Conservation (phyloP, 2,329 filamentous ascomycete species). For the Penicillium freii region DNA sequence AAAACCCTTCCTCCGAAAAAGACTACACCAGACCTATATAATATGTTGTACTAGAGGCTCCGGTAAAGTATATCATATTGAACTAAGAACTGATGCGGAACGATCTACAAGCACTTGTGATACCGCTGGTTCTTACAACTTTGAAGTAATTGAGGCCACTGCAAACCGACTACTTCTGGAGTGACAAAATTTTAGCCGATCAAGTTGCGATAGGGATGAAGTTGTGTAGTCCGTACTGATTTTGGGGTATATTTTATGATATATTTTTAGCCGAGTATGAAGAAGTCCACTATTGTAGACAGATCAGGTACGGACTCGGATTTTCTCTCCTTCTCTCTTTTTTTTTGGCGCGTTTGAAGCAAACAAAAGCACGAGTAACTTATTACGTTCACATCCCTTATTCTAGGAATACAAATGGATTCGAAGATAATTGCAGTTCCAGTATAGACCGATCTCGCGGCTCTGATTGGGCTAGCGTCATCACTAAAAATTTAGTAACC, state of each 20-base stretch:
- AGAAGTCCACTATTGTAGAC: neutral
- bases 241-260: neutral
- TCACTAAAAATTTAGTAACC: slow-evolving; percentile 44
- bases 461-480: slow-evolving; percentile 44
- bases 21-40: neutral
- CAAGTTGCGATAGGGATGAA: neutral
- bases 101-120: neutral
- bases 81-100: neutral
- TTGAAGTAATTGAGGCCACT: neutral
- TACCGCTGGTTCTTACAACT: neutral
- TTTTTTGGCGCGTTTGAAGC: no score
- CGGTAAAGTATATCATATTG: neutral
- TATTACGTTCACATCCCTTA: neutral
- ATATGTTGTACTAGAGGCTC: neutral
- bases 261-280: slow-evolving; percentile 3
- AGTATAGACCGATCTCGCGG: slow-evolving; percentile 20
- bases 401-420: neutral
- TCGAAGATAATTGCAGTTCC: neutral
- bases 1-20: neutral
- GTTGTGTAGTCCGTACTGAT: neutral
- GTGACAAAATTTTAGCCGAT: neutral
- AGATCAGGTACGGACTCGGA: neutral
- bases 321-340: no score
- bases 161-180: neutral
- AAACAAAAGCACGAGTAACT: neutral